phyloP scores from a whole-genome alignment of 2,329 filamentous ascomycete species.

The Shiraia bambusicola region DNA sequence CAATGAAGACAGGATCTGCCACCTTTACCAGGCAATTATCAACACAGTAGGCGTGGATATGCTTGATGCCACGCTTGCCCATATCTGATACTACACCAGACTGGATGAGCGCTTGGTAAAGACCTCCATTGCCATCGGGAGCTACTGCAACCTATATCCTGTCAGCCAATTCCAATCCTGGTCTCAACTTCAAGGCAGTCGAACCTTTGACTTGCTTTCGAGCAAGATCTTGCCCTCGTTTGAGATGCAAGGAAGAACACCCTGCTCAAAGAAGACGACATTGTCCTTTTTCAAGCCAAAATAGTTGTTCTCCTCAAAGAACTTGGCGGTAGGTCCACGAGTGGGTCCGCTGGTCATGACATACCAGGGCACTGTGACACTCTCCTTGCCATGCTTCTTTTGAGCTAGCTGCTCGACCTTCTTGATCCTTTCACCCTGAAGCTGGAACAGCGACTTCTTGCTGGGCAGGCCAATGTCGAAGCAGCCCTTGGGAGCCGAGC shows the following conservation, averaged over 20 bases:
- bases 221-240: constrained; percentile 97
- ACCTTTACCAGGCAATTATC: constrained; percentile 99
- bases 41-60: constrained; percentile 97
- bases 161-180: constrained; percentile 13
- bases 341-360: constrained; percentile 99
- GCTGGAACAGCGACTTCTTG: constrained; percentile 92
- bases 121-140: constrained; percentile 93
- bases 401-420: constrained; percentile 81
- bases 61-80: constrained; percentile 83
- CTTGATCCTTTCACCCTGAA: constrained; percentile 90
- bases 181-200: constrained; percentile 6
- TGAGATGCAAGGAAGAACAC: constrained; percentile 92
- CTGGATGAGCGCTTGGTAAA: constrained; percentile 87
- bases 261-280: constrained; percentile 93
- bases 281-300: constrained; percentile 87
- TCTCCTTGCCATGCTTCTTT: constrained; percentile 62
- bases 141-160: constrained; percentile 73
- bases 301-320: constrained; percentile 86
- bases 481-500: constrained; percentile 94
- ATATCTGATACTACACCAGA: constrained; percentile 84
- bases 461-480: constrained; percentile 94
- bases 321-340: constrained; percentile 84
- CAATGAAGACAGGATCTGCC: constrained; percentile 94
- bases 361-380: constrained; percentile 84
- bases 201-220: constrained; percentile 79